Evolutionary conservation across 1,284 basidiomycete genomes (phyloP).

Genomic region (Flammula alnicola): DNA sequence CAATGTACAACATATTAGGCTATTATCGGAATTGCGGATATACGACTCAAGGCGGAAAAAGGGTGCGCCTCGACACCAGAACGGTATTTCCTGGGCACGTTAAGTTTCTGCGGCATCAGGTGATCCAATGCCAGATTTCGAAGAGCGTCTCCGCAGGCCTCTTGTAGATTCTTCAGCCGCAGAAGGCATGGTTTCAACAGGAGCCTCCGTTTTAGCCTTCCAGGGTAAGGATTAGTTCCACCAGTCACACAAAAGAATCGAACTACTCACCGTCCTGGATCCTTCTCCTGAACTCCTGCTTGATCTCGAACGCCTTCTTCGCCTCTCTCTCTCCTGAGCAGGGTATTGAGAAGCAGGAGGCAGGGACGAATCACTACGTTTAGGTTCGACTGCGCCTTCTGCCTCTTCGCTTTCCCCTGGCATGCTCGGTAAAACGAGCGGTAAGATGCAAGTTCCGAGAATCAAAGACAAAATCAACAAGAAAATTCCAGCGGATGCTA

Average conservation of each 20-base stretch:
- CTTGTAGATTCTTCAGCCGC: conserved; percentile 17
- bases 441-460: conserved; percentile 57
- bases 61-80: too few relatives aligned
- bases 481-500: conserved; percentile 54
- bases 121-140: conserved; percentile 16
- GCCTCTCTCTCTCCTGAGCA: conserved; percentile 31
- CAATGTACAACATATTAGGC: too few relatives aligned
- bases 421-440: conserved; percentile 40
- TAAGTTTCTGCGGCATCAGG: conserved; percentile 15
- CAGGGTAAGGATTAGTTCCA: too few relatives aligned
- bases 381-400: conserved; percentile 9
- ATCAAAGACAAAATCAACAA: conserved; percentile 53
- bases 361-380: conserved; percentile 3
- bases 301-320: conserved; percentile 30
- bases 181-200: conserved; percentile 22
- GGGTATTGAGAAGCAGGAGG: conserved; percentile 26
- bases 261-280: conserved; percentile 24
- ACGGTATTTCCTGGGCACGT: background rate
- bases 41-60: too few relatives aligned
- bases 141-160: conserved; percentile 27
- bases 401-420: conserved; percentile 16
- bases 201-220: conserved; percentile 26
- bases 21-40: too few relatives aligned
- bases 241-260: too few relatives aligned
- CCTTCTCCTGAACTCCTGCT: conserved; percentile 30